These are phyloP conservation scores for Sinapis alba DNA, from an alignment of 441 rosid genomes.

Conservation along the genomic window DNA sequence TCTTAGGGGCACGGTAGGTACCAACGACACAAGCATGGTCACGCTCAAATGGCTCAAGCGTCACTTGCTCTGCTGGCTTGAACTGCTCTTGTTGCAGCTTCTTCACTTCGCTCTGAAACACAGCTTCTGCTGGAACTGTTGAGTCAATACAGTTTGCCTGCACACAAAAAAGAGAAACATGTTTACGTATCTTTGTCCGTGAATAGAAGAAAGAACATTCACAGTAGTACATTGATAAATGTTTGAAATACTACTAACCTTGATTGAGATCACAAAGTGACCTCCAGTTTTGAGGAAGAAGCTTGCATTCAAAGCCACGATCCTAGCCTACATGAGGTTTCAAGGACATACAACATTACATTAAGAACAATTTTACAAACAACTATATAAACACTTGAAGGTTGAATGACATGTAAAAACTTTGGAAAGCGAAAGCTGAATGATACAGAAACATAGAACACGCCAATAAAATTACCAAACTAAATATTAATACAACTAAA, in stretches of 20 bases:
- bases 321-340: slow-evolving; percentile 76
- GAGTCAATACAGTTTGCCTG: slow-evolving; percentile 97
- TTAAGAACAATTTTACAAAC: neutral
- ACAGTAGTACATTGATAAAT: neutral
- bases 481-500: no score
- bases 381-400: neutral
- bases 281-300: slow-evolving; percentile 89
- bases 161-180: neutral
- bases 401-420: neutral
- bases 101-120: slow-evolving; percentile 86
- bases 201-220: neutral
- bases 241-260: slow-evolving; percentile 53
- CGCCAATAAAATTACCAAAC: no score
- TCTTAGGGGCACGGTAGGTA: slow-evolving; percentile 83
- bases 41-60: slow-evolving; percentile 96
- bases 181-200: neutral
- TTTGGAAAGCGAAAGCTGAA: no score
- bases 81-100: slow-evolving; percentile 80
- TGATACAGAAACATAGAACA: no score
- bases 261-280: slow-evolving; percentile 95
- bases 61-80: slow-evolving; percentile 88
- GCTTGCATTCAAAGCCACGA: slow-evolving; percentile 82
- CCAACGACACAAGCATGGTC: slow-evolving; percentile 98
- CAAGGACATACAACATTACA: neutral
- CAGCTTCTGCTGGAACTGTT: slow-evolving; percentile 89